Evolutionary conservation across 164 flowering plant genomes (phyloP).

Genomic region (Nymphaea thermarum): DNA sequence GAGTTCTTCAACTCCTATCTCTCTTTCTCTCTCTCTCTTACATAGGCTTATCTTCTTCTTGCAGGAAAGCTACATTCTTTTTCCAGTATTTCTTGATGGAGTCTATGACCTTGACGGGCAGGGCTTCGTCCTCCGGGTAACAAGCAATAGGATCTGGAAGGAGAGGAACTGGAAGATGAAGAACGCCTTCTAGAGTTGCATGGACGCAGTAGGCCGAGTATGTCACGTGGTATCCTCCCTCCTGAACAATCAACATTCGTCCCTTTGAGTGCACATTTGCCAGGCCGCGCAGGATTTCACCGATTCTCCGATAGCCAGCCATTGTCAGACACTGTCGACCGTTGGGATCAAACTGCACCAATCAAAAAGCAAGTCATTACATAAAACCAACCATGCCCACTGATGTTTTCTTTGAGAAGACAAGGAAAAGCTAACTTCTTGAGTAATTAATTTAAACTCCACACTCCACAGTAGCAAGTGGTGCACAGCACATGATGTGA

Average conservation of each 20-base stretch:
- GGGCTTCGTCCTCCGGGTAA: conserved; percentile 73
- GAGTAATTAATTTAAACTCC: no score
- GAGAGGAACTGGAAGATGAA: conserved; percentile 44
- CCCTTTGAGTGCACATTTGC: conserved; percentile 53
- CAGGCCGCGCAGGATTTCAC: conserved; percentile 31
- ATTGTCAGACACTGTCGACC: conserved; percentile 94
- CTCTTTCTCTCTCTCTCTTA: conserved; percentile 1
- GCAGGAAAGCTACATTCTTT: conserved; percentile 27
- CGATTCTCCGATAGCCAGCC: conserved; percentile 76
- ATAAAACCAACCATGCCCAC: no score
- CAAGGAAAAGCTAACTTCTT: no score
- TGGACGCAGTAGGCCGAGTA: conserved; percentile 91
- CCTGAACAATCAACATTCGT: conserved; percentile 71
- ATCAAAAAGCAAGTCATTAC: background rate
- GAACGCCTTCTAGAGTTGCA: conserved; percentile 86
- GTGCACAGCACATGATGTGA: no score
- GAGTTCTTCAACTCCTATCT: background rate
- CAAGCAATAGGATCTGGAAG: conserved; percentile 64
- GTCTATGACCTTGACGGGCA: conserved; percentile 35
- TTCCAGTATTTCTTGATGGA: conserved; percentile 38
- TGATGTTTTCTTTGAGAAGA: background rate
- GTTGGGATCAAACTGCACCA: conserved; percentile 85
- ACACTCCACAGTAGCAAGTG: no score
- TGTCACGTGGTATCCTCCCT: conserved; percentile 97
- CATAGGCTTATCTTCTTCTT: conserved; percentile 1